A percentile compares a stretch with the other conserved stretches of the same genome.
phyloP scores from a whole-genome alignment of 345 rosid genomes.

The Citrus trifoliata region DNA sequence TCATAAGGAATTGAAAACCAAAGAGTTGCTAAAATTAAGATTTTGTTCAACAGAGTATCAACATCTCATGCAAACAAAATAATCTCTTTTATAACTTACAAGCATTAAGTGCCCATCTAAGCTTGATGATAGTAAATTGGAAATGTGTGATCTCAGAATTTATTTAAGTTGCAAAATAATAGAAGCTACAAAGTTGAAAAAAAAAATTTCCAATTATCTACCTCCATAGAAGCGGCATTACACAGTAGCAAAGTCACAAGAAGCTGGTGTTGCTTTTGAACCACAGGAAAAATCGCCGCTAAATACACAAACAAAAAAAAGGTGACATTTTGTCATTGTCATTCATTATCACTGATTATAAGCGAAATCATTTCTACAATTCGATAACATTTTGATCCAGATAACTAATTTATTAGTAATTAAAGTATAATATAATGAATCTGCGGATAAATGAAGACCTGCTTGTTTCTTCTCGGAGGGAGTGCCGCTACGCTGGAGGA shows the following conservation, averaged over 20 bases:
- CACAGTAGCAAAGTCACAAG: constrained; percentile 85
- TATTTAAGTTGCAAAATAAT: not conserved
- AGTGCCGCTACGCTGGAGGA: constrained; percentile 93
- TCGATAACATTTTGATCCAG: no score
- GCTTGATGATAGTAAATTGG: not conserved
- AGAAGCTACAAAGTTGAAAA: not conserved
- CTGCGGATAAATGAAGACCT: constrained; percentile 25
- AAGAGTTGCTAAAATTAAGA: not conserved
- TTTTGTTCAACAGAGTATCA: not conserved
- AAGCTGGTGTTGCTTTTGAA: constrained; percentile 95
- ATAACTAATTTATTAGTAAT: no score
- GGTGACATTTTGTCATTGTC: no score
- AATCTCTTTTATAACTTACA: not conserved
- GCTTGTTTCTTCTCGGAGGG: constrained; percentile 87
- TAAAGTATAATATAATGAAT: no score
- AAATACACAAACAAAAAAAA: not conserved
- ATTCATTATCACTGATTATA: no score
- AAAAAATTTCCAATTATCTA: constrained; percentile 12
- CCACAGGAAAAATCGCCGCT: constrained; percentile 88
- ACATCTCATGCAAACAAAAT: not conserved
- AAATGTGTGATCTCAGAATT: not conserved
- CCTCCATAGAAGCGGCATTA: constrained; percentile 97
- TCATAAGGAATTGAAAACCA: not conserved
- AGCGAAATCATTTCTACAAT: not conserved
- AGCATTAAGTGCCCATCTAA: not conserved